Conservation (phyloP, 1,284 basidiomycete genomes). For the Inonotus hispidus region DNA sequence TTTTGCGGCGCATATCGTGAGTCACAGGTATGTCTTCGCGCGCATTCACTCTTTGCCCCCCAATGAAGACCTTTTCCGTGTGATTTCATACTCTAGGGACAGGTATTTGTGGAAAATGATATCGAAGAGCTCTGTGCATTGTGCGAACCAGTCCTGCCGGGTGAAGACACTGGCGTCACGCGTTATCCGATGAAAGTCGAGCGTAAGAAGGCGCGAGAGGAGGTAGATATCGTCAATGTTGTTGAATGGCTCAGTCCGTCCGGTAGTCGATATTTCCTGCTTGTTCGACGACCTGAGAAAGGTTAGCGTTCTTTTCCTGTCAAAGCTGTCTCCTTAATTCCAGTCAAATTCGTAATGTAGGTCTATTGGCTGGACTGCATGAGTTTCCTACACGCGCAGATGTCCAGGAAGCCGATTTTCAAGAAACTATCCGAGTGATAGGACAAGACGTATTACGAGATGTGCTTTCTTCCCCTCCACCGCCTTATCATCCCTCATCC, state of each 20-base stretch:
- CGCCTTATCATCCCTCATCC: constrained; percentile 17
- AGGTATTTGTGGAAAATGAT: constrained; percentile 32
- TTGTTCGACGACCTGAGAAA: constrained; percentile 76
- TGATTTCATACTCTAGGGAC: not conserved
- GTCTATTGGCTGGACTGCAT: constrained; percentile 82
- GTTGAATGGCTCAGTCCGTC: constrained; percentile 63
- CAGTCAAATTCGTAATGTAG: constrained; percentile 37
- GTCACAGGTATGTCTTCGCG: constrained; percentile 16
- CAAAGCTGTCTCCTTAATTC: not conserved
- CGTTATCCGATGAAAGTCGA: constrained; percentile 85
- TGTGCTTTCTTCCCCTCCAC: constrained; percentile 22
- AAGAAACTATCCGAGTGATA: not conserved
- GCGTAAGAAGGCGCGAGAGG: constrained; percentile 80
- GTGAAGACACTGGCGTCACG: constrained; percentile 42
- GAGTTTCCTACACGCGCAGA: constrained; percentile 70
- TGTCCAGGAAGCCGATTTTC: constrained; percentile 9
- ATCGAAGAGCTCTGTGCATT: constrained; percentile 73
- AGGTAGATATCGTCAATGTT: constrained; percentile 81
- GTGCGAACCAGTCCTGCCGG: constrained; percentile 57
- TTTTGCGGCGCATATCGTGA: constrained; percentile 63
- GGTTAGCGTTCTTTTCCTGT: constrained; percentile 40
- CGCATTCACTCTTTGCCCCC: not conserved
- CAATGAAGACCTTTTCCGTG: not conserved
- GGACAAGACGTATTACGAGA: constrained; percentile 9
- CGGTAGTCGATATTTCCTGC: constrained; percentile 55